Conservation (phyloP, 1,139 yeast species). For the Meyerozyma athensensis region DNA sequence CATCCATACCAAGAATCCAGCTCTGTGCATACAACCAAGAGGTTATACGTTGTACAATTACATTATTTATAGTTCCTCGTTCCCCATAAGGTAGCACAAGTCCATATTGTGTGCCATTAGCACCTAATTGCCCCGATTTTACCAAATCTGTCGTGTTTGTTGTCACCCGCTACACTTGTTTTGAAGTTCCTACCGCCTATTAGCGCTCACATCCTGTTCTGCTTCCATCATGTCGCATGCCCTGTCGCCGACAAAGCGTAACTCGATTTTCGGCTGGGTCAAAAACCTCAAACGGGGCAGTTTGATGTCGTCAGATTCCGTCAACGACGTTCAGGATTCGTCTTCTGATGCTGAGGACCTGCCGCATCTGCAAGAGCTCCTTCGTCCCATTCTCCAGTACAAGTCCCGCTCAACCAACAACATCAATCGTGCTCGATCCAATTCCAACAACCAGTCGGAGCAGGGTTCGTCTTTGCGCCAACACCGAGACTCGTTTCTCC, state of each 20-base stretch:
- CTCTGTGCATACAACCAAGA: too few species aligned
- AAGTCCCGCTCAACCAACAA: slow-evolving; percentile 49
- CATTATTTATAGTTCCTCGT: too few species aligned
- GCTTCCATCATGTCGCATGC: slow-evolving; percentile 32
- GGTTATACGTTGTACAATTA: too few species aligned
- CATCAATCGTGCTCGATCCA: slow-evolving; percentile 38
- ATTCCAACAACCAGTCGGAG: slow-evolving; percentile 32
- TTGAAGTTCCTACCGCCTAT: neutral
- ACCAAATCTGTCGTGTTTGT: too few species aligned
- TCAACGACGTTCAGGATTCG: slow-evolving; percentile 26
- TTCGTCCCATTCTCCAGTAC: slow-evolving; percentile 46
- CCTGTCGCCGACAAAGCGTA: slow-evolving; percentile 38
- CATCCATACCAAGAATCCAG: slow-evolving; percentile 1
- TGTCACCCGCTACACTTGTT: neutral
- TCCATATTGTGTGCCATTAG: too few species aligned
- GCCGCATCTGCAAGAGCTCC: slow-evolving; percentile 26
- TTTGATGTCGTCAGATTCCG: slow-evolving; percentile 36
- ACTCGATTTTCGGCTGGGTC: slow-evolving; percentile 46
- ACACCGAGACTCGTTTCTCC: slow-evolving; percentile 54
- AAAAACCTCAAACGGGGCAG: slow-evolving; percentile 40
- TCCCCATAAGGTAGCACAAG: too few species aligned
- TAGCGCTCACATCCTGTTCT: neutral
- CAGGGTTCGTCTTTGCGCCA: slow-evolving; percentile 38
- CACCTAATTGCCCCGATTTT: neutral
- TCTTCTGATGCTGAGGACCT: slow-evolving; percentile 8